phyloP scores from a whole-genome alignment of 805 yeast genomes.

The Danielia reshetovae region DNA sequence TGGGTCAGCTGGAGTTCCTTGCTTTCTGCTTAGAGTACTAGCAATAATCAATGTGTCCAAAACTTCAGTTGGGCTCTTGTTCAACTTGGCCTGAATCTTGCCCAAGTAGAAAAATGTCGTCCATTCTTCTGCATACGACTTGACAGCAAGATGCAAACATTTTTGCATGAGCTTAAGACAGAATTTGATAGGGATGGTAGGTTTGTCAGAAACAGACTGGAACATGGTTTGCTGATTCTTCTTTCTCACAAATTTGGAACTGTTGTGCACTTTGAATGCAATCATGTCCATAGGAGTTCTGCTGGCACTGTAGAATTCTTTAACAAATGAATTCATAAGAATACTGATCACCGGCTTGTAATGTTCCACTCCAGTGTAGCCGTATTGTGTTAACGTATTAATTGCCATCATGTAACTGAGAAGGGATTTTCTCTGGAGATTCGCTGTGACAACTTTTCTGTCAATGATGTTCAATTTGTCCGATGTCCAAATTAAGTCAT shows the following conservation, averaged over 20 bases:
- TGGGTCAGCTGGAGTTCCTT: constrained; percentile 45
- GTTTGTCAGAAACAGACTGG: constrained; percentile 19
- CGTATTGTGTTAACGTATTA: constrained; percentile 26
- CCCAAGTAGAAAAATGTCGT: constrained; percentile 51
- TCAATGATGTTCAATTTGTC: constrained; percentile 69
- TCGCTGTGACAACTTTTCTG: constrained; percentile 56
- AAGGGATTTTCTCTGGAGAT: constrained; percentile 63
- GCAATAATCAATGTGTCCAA: constrained; percentile 43
- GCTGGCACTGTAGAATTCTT: constrained; percentile 56
- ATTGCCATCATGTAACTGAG: constrained; percentile 74
- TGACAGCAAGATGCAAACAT: constrained; percentile 46
- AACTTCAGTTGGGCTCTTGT: constrained; percentile 26
- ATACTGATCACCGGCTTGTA: constrained; percentile 35
- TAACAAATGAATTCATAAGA: constrained; percentile 53
- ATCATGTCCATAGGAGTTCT: constrained; percentile 62
- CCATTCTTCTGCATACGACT: constrained; percentile 54
- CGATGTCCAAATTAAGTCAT: constrained; percentile 88
- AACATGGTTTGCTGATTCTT: constrained; percentile 23
- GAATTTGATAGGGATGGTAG: constrained; percentile 19
- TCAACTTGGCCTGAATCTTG: constrained; percentile 53
- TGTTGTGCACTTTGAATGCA: constrained; percentile 44
- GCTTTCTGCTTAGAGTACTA: constrained; percentile 36
- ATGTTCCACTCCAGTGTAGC: constrained; percentile 1
- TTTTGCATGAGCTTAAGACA: constrained; percentile 39
- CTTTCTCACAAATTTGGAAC: constrained; percentile 31